Percentiles rank a stretch among this genome's conserved stretches.
phyloP scores from a whole-genome alignment of 495 filamentous ascomycete species.

The Xylaria castorea region DNA sequence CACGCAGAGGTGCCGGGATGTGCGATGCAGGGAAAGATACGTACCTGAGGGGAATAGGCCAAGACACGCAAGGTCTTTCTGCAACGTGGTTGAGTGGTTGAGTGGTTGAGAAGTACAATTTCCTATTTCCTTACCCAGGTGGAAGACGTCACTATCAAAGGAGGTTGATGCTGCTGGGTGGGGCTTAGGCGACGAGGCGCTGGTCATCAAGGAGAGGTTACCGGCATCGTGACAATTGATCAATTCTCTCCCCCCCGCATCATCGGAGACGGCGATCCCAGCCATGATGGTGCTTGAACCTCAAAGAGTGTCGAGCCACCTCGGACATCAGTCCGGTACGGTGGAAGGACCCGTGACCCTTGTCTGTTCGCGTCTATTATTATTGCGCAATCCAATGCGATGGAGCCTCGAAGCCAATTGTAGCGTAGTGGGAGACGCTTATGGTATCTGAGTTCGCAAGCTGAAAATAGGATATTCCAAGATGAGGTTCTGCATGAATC shows the following conservation, averaged over 20 bases:
- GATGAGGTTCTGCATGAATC: conserved; percentile 53
- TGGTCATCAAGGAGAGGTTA: conserved; percentile 12
- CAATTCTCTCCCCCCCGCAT: conserved; percentile 6
- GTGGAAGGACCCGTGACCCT: conserved; percentile 37
- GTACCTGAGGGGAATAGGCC: background rate
- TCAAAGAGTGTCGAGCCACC: conserved; percentile 13
- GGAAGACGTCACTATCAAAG: conserved; percentile 8
- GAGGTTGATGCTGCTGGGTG: conserved; percentile 7
- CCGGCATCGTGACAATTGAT: conserved; percentile 18
- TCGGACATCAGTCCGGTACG: conserved; percentile 32
- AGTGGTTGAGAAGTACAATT: background rate
- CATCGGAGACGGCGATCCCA: conserved; percentile 31
- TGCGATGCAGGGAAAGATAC: conserved; percentile 14
- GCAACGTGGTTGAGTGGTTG: conserved; percentile 1
- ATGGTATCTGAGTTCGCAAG: conserved; percentile 36
- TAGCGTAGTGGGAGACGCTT: conserved; percentile 37
- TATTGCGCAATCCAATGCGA: conserved; percentile 57
- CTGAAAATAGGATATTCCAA: conserved; percentile 35
- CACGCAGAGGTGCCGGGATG: conserved; percentile 15
- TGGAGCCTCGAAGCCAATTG: conserved; percentile 37
- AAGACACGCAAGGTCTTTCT: conserved; percentile 16
- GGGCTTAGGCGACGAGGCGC: background rate
- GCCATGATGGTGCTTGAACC: conserved; percentile 2
- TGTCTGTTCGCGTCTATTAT: conserved; percentile 44
- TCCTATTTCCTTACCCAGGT: conserved; percentile 10